Conservation (phyloP, 2,329 filamentous ascomycete species). For the Onygenales sp. region DNA sequence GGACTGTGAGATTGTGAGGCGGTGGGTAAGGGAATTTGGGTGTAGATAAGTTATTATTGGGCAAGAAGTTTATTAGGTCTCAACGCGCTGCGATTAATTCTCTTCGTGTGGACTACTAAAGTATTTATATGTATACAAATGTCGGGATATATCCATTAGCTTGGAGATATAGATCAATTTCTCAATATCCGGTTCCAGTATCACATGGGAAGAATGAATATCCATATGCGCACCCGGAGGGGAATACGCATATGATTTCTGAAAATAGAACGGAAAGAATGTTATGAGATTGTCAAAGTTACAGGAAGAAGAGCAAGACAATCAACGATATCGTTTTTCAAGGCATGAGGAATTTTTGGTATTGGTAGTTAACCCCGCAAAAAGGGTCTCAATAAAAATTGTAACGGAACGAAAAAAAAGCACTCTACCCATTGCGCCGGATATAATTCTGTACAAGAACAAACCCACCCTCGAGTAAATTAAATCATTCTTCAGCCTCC, state of each 20-base stretch:
- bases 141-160: too few species aligned
- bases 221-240: too few species aligned
- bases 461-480: neutral
- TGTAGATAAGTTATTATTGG: neutral
- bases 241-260: too few species aligned
- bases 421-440: constrained; percentile 2
- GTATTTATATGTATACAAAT: neutral
- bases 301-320: too few species aligned
- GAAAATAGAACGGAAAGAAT: too few species aligned
- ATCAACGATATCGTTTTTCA: neutral
- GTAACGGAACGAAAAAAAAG: neutral
- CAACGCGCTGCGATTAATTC: too few species aligned
- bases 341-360: neutral
- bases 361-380: neutral
- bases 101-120: constrained; percentile 12
- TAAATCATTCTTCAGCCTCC: constrained; percentile 17
- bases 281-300: too few species aligned
- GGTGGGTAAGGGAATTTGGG: neutral
- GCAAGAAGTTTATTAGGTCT: neutral
- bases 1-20: constrained; percentile 30
- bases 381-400: neutral
- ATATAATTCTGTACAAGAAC: neutral
- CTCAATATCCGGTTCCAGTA: too few species aligned
- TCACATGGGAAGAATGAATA: too few species aligned
- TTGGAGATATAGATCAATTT: too few species aligned